Evolutionary conservation across 495 filamentous ascomycete genomes (phyloP).

Genomic region (Tuber microsphaerosporum): DNA sequence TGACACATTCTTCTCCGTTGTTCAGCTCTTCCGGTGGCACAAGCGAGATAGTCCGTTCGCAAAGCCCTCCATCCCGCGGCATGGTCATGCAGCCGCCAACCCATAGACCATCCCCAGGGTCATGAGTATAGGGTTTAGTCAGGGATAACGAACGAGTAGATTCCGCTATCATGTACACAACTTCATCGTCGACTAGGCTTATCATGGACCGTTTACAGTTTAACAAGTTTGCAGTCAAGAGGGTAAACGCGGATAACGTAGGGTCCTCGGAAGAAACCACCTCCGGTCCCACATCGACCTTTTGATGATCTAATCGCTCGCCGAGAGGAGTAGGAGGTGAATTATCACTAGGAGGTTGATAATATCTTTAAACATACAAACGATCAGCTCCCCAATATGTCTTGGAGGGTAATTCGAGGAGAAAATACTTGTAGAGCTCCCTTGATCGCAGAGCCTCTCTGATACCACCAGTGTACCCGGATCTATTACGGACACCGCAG

Average conservation of each 20-base stretch:
- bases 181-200: conserved; percentile 55
- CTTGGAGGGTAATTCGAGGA: not conserved
- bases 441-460: conserved; percentile 21
- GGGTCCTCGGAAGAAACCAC: conserved; percentile 47
- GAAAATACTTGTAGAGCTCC: conserved; percentile 41
- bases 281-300: not conserved
- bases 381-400: not conserved
- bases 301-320: not conserved
- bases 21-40: conserved; percentile 38
- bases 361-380: conserved; percentile 24
- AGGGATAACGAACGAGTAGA: conserved; percentile 53
- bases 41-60: conserved; percentile 46
- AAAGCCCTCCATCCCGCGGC: conserved; percentile 47
- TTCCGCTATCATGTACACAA: conserved; percentile 59
- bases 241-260: conserved; percentile 58
- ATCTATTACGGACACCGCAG: conserved; percentile 9
- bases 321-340: not conserved
- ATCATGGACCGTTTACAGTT: conserved; percentile 52
- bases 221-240: conserved; percentile 54
- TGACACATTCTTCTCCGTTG: conserved; percentile 34
- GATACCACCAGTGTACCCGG: conserved; percentile 15
- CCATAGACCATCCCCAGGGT: conserved; percentile 44
- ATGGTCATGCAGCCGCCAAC: conserved; percentile 45
- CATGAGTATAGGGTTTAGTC: conserved; percentile 40
- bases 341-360: conserved; percentile 21